Conservation (phyloP, 1,284 basidiomycete genomes). For the Sphagnurus paluster region DNA sequence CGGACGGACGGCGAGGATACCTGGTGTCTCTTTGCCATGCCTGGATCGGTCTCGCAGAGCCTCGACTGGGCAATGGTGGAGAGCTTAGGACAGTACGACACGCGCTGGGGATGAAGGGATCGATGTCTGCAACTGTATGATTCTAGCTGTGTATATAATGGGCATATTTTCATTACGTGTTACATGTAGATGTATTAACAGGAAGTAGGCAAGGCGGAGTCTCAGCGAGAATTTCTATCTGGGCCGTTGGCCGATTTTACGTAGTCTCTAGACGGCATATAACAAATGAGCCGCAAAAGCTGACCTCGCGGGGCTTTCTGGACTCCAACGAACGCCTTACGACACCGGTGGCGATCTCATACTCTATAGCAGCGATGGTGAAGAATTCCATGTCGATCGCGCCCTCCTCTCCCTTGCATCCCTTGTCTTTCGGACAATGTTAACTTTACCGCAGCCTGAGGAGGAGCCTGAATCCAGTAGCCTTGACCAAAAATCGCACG, state of each 20-base stretch:
- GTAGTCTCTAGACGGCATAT: too few species aligned
- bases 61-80: constrained; percentile 45
- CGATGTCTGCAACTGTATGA: not conserved
- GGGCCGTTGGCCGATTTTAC: too few species aligned
- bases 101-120: constrained; percentile 45
- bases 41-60: constrained; percentile 9
- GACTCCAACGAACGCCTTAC: not conserved
- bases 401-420: not conserved
- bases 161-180: too few species aligned
- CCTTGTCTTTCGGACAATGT: not conserved
- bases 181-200: too few species aligned
- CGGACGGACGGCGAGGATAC: constrained; percentile 51
- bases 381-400: not conserved
- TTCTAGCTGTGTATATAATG: too few species aligned
- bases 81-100: constrained; percentile 48
- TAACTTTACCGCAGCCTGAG: not conserved
- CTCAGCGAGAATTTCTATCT: too few species aligned
- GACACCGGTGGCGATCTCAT: not conserved
- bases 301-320: too few species aligned
- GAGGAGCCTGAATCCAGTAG: not conserved
- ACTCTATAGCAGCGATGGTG: not conserved
- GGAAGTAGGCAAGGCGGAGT: too few species aligned
- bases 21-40: constrained; percentile 40
- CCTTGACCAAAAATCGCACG: not conserved
- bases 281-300: too few species aligned